phyloP scores from a whole-genome alignment of 1,284 basidiomycete genomes.

The Heliocybe sulcata region DNA sequence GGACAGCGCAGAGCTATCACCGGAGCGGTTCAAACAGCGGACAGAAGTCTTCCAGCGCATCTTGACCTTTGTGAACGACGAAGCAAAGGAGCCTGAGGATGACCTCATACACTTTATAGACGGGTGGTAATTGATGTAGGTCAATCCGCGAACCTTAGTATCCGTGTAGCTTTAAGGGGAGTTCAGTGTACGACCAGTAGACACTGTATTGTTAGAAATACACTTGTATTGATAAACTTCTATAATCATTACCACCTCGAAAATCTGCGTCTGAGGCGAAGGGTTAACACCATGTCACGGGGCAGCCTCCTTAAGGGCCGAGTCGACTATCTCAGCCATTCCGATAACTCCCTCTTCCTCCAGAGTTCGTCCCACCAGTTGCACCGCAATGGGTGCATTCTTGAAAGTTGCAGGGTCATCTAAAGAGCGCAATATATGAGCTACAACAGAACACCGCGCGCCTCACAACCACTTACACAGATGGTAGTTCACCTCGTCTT shows the following conservation, averaged over 20 bases:
- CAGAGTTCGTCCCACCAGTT: slow-evolving; percentile 38
- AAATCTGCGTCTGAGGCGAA: not conserved
- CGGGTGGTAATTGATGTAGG: slow-evolving; percentile 13
- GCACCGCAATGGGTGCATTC: slow-evolving; percentile 44
- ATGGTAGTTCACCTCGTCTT: slow-evolving; percentile 35
- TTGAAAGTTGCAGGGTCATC: slow-evolving; percentile 36
- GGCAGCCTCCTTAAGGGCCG: slow-evolving; percentile 16
- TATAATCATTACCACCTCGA: too few relatives aligned
- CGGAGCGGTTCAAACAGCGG: slow-evolving; percentile 46
- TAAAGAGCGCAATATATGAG: slow-evolving; percentile 10
- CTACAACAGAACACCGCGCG: not conserved
- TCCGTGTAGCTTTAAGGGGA: too few relatives aligned
- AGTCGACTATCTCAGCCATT: slow-evolving; percentile 31
- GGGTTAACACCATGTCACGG: not conserved
- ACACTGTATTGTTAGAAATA: not conserved
- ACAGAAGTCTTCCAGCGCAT: slow-evolving; percentile 63
- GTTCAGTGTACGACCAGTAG: too few relatives aligned
- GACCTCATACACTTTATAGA: slow-evolving; percentile 50
- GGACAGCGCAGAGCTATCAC: slow-evolving; percentile 13
- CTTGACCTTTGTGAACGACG: slow-evolving; percentile 51
- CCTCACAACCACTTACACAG: slow-evolving; percentile 27
- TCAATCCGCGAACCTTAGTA: not conserved
- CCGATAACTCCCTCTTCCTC: slow-evolving; percentile 46
- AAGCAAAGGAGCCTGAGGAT: slow-evolving; percentile 56
- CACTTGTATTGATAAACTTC: not conserved